phyloP scores from a whole-genome alignment of 768 basidiomycete genomes.

The Gloeostereum incarnatum region DNA sequence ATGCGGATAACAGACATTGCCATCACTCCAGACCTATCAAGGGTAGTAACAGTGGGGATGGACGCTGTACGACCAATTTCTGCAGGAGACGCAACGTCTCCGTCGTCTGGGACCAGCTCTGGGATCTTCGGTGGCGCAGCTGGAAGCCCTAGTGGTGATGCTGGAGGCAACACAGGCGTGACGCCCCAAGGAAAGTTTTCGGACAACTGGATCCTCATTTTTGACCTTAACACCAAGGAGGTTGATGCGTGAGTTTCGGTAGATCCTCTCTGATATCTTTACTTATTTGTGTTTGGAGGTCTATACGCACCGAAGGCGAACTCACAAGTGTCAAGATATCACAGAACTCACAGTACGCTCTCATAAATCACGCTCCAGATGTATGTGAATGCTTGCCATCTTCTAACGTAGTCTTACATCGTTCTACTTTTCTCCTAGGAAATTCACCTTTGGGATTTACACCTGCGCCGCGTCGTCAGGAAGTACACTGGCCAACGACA shows the following conservation, averaged over 20 bases:
- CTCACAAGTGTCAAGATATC: slow-evolving; percentile 85
- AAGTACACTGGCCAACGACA: slow-evolving; percentile 86
- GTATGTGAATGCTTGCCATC: slow-evolving; percentile 33
- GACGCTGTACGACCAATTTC: slow-evolving; percentile 24
- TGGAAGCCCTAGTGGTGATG: slow-evolving; percentile 24
- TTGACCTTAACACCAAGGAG: slow-evolving; percentile 61
- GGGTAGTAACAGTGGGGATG: slow-evolving; percentile 82
- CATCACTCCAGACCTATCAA: slow-evolving; percentile 75
- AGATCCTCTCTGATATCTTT: slow-evolving; percentile 5
- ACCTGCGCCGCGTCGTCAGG: slow-evolving; percentile 56
- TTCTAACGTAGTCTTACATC: slow-evolving; percentile 6
- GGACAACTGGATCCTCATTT: slow-evolving; percentile 66
- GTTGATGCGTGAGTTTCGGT: slow-evolving; percentile 62
- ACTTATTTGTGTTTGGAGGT: slow-evolving; percentile 26
- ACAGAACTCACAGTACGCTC: slow-evolving; percentile 74
- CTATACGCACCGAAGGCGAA: slow-evolving; percentile 64
- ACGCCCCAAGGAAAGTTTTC: slow-evolving; percentile 4
- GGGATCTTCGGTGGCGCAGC: too few species aligned
- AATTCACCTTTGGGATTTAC: slow-evolving; percentile 80
- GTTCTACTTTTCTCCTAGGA: slow-evolving; percentile 45
- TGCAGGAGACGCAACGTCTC: slow-evolving; percentile 11
- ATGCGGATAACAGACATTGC: slow-evolving; percentile 85
- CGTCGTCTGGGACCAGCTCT: slow-evolving; percentile 7
- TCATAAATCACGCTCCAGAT: slow-evolving; percentile 83
- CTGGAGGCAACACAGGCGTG: neutral